Percentiles rank a stretch among this genome's conserved stretches.
Conservation (phyloP, 805 yeast species). For the Yamadazyma sp. region DNA sequence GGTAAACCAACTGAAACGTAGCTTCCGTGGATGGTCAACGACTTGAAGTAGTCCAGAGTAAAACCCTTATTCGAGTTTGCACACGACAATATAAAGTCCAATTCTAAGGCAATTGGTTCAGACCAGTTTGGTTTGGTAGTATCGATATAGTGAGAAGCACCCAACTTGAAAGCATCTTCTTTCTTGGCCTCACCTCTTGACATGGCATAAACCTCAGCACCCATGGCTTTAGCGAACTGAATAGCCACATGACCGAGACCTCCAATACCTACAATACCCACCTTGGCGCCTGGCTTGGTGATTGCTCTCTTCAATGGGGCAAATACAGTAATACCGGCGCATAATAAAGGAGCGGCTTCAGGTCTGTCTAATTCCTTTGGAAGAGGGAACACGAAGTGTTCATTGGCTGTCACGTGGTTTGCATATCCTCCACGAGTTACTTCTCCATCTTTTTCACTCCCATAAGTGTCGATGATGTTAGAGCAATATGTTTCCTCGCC, state of each 20-base stretch:
- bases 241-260: slow-evolving; percentile 66
- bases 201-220: slow-evolving; percentile 61
- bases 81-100: slow-evolving; percentile 51
- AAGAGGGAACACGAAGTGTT: slow-evolving; percentile 46
- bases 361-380: slow-evolving; percentile 45
- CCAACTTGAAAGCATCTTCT: slow-evolving; percentile 52
- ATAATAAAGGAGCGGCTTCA: slow-evolving; percentile 52
- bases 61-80: slow-evolving; percentile 34
- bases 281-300: slow-evolving; percentile 37
- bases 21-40: slow-evolving; percentile 57
- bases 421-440: slow-evolving; percentile 51
- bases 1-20: slow-evolving; percentile 72
- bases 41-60: slow-evolving; percentile 29
- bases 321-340: slow-evolving; percentile 57
- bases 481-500: slow-evolving; percentile 50
- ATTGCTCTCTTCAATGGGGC: slow-evolving; percentile 44
- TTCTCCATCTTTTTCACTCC: slow-evolving; percentile 34
- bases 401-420: slow-evolving; percentile 44
- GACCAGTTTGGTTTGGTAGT: slow-evolving; percentile 40
- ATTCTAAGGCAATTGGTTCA: slow-evolving; percentile 14
- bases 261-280: slow-evolving; percentile 64
- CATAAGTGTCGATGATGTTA: slow-evolving; percentile 51
- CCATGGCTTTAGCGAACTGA: slow-evolving; percentile 58
- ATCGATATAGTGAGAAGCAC: slow-evolving; percentile 55
- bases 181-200: slow-evolving; percentile 52